Percentiles rank a stretch among this genome's conserved stretches.
phyloP scores from a whole-genome alignment of 352 stramenopile species.

The Phytophthora pini region DNA sequence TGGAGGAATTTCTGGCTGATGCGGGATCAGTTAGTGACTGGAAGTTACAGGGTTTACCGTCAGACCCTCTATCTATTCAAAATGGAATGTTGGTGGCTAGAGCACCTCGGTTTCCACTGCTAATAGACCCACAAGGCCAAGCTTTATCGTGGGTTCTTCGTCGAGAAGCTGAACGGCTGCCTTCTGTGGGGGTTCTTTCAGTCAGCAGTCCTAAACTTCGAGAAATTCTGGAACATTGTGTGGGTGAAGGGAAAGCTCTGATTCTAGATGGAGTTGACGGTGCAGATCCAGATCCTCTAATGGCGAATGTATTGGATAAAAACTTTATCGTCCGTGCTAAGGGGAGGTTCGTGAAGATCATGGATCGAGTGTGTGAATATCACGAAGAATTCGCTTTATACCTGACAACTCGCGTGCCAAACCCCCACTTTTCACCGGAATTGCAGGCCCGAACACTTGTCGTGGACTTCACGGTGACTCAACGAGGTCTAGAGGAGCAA shows the following conservation, averaged over 20 bases:
- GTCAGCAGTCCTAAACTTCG: constrained; percentile 73
- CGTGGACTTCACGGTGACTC: constrained; percentile 93
- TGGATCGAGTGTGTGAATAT: constrained; percentile 74
- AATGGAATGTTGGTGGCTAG: constrained; percentile 91
- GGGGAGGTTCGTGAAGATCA: constrained; percentile 69
- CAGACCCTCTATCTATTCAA: constrained; percentile 90
- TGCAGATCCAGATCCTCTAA: constrained; percentile 57
- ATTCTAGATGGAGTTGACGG: constrained; percentile 82
- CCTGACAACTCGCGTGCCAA: constrained; percentile 67
- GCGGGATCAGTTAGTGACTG: constrained; percentile 86
- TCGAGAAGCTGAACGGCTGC: constrained; percentile 70
- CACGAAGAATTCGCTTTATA: constrained; percentile 74
- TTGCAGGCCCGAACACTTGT: constrained; percentile 70
- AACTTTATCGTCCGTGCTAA: constrained; percentile 69
- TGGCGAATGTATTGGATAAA: constrained; percentile 74
- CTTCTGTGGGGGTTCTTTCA: constrained; percentile 63
- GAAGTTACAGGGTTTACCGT: constrained; percentile 88
- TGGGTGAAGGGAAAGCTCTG: constrained; percentile 88
- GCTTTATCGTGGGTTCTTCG: constrained; percentile 86
- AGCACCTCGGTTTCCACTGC: constrained; percentile 78
- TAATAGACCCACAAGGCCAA: constrained; percentile 93
- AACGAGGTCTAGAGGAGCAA: constrained; percentile 92
- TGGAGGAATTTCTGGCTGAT: constrained; percentile 83
- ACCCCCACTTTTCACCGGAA: constrained; percentile 78
- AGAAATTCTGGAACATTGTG: constrained; percentile 88